Percentiles rank a stretch among this genome's conserved stretches.
These are phyloP conservation scores for Xylaria sp. DNA, from an alignment of 2,329 filamentous ascomycete species.

Conservation along the genomic window DNA sequence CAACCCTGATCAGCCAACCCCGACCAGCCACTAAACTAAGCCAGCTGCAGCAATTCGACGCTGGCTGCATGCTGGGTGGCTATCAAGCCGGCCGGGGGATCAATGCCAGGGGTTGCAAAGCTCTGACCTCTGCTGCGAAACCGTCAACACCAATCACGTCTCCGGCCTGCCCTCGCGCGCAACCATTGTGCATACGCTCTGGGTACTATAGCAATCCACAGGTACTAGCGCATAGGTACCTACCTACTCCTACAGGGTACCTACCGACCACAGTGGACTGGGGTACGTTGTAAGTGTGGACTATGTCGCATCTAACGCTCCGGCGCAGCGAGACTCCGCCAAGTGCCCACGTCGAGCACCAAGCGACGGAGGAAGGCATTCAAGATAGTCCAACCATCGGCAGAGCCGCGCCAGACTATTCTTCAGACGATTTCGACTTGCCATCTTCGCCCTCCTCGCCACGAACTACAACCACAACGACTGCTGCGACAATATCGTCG, in stretches of 20 bases:
- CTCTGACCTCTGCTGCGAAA: constrained; percentile 36
- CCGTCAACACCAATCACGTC: constrained; percentile 30
- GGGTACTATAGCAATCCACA: constrained; percentile 11
- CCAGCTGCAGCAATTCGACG: constrained; percentile 11
- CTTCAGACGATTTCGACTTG: constrained; percentile 32
- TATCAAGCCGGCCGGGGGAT: constrained; percentile 22
- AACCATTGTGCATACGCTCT: constrained; percentile 15
- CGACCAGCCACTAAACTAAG: constrained; percentile 9
- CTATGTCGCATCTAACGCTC: constrained; percentile 64
- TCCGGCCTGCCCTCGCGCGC: constrained; percentile 20
- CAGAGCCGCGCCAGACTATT: constrained; percentile 50
- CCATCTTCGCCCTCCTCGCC: constrained; percentile 23
- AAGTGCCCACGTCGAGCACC: constrained; percentile 45
- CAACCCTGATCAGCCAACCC: constrained; percentile 12
- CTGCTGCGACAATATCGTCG: constrained; percentile 14
- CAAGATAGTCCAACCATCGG: constrained; percentile 62
- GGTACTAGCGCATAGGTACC: constrained; percentile 7
- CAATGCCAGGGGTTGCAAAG: constrained; percentile 28
- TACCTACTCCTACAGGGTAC: constrained; percentile 1
- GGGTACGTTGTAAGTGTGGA: constrained; percentile 14
- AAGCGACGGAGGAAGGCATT: constrained; percentile 41
- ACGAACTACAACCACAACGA: constrained; percentile 42
- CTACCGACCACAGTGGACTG: constrained; percentile 11
- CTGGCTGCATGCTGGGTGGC: background rate
- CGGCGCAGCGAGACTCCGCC: constrained; percentile 58